Base-by-base conservation (phyloP, 768 basidiomycete species). In the Ramaria sp. region DNA sequence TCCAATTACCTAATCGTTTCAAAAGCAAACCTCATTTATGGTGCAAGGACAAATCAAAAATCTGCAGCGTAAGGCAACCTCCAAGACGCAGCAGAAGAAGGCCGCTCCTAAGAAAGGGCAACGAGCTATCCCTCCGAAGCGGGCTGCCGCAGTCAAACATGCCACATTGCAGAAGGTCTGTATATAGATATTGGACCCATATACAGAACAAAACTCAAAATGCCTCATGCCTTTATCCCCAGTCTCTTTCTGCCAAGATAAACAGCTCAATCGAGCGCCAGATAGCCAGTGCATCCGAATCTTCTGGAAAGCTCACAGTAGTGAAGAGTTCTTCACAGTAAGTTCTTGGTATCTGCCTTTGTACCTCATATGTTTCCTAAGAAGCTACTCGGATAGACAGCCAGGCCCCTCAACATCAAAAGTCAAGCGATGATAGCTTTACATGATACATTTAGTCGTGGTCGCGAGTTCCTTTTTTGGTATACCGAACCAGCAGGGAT, bases 221-320 rank as follows among this genome's bases (percentile, higher is more conserved):
- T n/a, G n/a, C 32, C 45, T 10, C 18, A 34, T 30, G 22, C 28
- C 50, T 16, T 53, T 56, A 39, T 20, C 25, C 16, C 16, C 64
- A 95, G 92, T 73, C 80, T 63, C 75, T 96, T 59, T 85, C 85
- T 56, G 85, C 90, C 50, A 93, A 92, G 71, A 93, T 96, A 65
- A 91, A 88, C 66, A 83, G 81, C 66, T 88, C 87, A 20, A 93
- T 97, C 62, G 93, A 97, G 66, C 76, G 78, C 52, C 92, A 94
- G 68, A 90, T 93, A 82, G 87, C 90, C 12, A 72, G 81, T 48
- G 91, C 91, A 6, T 93, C 93, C 3, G 53, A 55, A 48, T 91
- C 88, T 4, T 74, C 82, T 41, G 93, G 93, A 37, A 91, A 89
- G 66, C 74, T 97, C 58, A 89, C 89, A 27, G 92, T 97, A 66